Evolutionary conservation across 805 yeast genomes (phyloP).

Genomic region (Lachancea thermotolerans): DNA sequence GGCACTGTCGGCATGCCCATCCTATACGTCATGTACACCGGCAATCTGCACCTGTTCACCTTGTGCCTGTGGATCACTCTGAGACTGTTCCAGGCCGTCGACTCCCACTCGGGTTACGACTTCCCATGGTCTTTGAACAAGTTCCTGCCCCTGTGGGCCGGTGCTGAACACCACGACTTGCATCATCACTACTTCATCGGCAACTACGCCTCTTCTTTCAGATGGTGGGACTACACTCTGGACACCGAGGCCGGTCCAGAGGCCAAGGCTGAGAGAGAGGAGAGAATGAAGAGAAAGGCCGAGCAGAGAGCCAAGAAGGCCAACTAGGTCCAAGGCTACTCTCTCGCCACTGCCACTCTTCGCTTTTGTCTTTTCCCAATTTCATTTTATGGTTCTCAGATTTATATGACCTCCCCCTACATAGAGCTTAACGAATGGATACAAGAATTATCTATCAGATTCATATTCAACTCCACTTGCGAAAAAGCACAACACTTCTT

Average conservation of each 20-base stretch:
- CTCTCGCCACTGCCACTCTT: background rate
- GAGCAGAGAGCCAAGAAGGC: constrained; percentile 38
- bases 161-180: constrained; percentile 96
- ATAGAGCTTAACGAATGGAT: background rate
- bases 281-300: constrained; percentile 49
- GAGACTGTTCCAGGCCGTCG: constrained; percentile 93
- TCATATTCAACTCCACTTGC: no score
- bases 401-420: background rate
- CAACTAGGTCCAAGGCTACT: background rate
- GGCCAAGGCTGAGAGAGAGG: constrained; percentile 70
- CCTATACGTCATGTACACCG: constrained; percentile 67
- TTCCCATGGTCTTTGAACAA: constrained; percentile 95
- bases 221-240: constrained; percentile 89
- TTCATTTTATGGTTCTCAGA: background rate
- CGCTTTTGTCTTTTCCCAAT: no score
- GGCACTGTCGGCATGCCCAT: constrained; percentile 97
- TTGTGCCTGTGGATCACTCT: constrained; percentile 80
- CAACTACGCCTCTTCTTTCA: constrained; percentile 87
- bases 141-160: constrained; percentile 94
- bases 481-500: background rate
- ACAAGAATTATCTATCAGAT: no score
- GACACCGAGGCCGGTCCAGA: constrained; percentile 87
- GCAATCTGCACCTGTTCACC: constrained; percentile 81
- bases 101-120: constrained; percentile 96
- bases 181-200: constrained; percentile 96